Evolutionary conservation across 2,329 filamentous ascomycete species (phyloP), one percentile per base, ranked within the genome.

Genomic region (Ophiostoma himal-ulmi): DNA sequence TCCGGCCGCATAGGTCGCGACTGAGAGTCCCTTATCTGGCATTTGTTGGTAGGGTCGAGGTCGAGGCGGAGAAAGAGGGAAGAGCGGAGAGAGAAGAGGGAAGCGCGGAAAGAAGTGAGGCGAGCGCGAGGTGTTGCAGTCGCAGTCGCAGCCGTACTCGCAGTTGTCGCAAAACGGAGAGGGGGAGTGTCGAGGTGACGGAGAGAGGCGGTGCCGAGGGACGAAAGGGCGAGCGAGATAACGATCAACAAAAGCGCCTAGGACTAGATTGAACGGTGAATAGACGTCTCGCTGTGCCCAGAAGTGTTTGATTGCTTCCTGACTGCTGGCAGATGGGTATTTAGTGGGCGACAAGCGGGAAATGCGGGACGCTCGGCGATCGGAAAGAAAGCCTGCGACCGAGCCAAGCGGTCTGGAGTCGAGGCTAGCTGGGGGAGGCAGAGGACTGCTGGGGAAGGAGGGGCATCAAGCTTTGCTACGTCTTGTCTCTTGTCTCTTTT

Each of bases 1-100:
- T 75, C 94, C 94, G 72, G 94, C 95, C 77, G 95, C 95, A 81
- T 99, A 99, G 64, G 92, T 93, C 75, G 93, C 92, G 76, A 95
- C 90, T 8, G 90, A 93, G 71, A 92, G 85, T 70, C 89, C 89
- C 82, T 91, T 93, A 78, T 95, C 91, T 76, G 91, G 91, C 92
- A 95, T 94, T 62, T 36, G 57, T 94, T 62, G 11, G 62, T 5
- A 34, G 34, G 13, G 17, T 20, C 11, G 14, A 17, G 30, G 11
- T 5, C 5, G 26, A 26, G 52, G 52, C n/a, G n/a, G n/a, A n/a
- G 52, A 11, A 44, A 13, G 11, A 3, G 52, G 11, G 17, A 48
- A 48, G 22, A 5, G n/a, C 26, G n/a, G n/a, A 11, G n/a, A 30
- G 30, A 3, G 30, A 30, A 30, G 30, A 4, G 30, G 30, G 30